Conservation (phyloP, 768 basidiomycete genomes). For the Arthromyces matolae region DNA sequence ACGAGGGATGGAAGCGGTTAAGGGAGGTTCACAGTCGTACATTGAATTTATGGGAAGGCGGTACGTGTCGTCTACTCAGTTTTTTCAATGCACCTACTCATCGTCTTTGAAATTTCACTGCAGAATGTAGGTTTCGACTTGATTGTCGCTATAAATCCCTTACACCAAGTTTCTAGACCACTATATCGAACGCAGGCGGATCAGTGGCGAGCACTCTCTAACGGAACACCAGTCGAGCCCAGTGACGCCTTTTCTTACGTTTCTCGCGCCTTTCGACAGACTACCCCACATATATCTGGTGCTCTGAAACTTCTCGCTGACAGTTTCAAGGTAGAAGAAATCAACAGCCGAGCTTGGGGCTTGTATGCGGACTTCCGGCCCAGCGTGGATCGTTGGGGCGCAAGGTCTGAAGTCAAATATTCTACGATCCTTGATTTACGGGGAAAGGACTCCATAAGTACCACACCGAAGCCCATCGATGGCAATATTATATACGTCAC, state of each 20-base stretch:
- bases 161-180: conserved; percentile 44
- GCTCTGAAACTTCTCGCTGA: conserved; percentile 65
- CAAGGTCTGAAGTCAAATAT: conserved; percentile 70
- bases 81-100: neutral
- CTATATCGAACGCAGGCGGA: conserved; percentile 66
- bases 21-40: conserved; percentile 70
- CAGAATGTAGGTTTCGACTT: conserved; percentile 12
- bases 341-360: conserved; percentile 66
- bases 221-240: conserved; percentile 67
- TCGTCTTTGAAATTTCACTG: conserved; percentile 28
- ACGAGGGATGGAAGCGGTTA: conserved; percentile 50
- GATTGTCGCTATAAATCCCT: neutral
- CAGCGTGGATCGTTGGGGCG: conserved; percentile 78
- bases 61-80: conserved; percentile 28
- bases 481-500: conserved; percentile 14
- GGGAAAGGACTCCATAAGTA: conserved; percentile 23
- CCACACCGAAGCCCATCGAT: conserved; percentile 14
- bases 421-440: conserved; percentile 61
- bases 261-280: conserved; percentile 73
- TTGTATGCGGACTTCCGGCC: conserved; percentile 90
- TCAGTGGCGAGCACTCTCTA: conserved; percentile 82
- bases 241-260: conserved; percentile 82
- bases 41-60: conserved; percentile 82
- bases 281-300: conserved; percentile 73
- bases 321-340: conserved; percentile 53